Conservation (phyloP, 73 alveolate genomes). For the Paramecium biaurelia region DNA sequence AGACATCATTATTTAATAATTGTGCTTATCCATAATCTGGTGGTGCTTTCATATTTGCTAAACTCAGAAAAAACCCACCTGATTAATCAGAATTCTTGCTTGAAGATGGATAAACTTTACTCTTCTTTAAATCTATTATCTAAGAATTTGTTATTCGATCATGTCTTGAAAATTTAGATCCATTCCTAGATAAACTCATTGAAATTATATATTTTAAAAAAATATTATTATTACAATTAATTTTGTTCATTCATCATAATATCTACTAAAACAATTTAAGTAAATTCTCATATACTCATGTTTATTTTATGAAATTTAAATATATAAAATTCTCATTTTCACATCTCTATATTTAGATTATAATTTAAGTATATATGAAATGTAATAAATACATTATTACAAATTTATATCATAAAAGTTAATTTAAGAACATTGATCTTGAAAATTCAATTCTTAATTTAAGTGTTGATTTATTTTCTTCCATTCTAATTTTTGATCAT, state of each 20-base stretch:
- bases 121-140: background rate
- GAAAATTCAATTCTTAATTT: background rate
- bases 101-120: background rate
- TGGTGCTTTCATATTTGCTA: background rate
- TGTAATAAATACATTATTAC: background rate
- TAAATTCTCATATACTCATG: background rate
- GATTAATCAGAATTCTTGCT: background rate
- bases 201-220: background rate
- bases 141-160: conserved; percentile 27
- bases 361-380: no score
- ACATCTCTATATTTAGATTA: no score
- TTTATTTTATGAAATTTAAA: no score
- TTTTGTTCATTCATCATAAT: background rate
- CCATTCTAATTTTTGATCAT: background rate
- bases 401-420: background rate
- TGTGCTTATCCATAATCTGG: conserved; percentile 30
- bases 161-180: conserved; percentile 43
- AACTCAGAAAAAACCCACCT: background rate
- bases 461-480: background rate
- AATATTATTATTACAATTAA: background rate
- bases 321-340: no score
- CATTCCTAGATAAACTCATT: conserved; percentile 23
- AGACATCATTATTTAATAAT: background rate
- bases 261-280: background rate
- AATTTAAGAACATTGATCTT: background rate